Evolutionary conservation across 208 protist species (phyloP).

Genomic region (Crithidia thermophila): DNA sequence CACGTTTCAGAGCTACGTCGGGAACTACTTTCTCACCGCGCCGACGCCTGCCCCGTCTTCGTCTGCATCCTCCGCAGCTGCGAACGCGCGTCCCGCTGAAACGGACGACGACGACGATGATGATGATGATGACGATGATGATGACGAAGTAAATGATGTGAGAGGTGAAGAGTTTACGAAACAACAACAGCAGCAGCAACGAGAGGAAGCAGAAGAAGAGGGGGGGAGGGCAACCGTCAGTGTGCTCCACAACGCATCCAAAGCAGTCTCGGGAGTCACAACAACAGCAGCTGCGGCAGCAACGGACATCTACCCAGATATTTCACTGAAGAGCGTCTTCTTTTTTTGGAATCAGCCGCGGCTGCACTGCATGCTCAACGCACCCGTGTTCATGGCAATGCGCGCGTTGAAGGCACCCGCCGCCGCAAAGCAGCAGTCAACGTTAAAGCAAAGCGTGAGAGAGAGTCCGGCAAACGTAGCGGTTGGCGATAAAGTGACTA

Average conservation of each 20-base stretch:
- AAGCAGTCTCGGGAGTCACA: background rate
- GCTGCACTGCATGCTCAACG: slow-evolving; percentile 47
- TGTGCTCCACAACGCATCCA: too few relatives aligned
- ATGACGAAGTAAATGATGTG: too few relatives aligned
- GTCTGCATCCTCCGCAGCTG: too few relatives aligned
- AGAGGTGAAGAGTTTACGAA: too few relatives aligned
- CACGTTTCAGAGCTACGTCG: slow-evolving; percentile 23
- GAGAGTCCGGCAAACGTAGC: too few relatives aligned
- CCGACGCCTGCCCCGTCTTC: background rate
- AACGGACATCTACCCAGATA: slow-evolving; percentile 7
- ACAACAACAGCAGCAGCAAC: background rate
- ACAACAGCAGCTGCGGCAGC: background rate
- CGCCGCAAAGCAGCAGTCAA: background rate
- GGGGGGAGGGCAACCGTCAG: too few relatives aligned
- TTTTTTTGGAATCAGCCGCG: slow-evolving; percentile 59
- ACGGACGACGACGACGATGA: background rate
- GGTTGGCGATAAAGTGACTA: too few relatives aligned
- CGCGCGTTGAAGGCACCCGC: background rate
- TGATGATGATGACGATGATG: too few relatives aligned
- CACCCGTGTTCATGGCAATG: slow-evolving; percentile 23
- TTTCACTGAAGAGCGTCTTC: slow-evolving; percentile 26
- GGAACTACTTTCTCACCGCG: background rate
- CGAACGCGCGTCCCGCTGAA: too few relatives aligned
- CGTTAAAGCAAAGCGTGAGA: too few relatives aligned
- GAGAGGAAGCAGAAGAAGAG: background rate